Conservation (phyloP, 2,329 filamentous ascomycete species). For the Arthroderma sp. region DNA sequence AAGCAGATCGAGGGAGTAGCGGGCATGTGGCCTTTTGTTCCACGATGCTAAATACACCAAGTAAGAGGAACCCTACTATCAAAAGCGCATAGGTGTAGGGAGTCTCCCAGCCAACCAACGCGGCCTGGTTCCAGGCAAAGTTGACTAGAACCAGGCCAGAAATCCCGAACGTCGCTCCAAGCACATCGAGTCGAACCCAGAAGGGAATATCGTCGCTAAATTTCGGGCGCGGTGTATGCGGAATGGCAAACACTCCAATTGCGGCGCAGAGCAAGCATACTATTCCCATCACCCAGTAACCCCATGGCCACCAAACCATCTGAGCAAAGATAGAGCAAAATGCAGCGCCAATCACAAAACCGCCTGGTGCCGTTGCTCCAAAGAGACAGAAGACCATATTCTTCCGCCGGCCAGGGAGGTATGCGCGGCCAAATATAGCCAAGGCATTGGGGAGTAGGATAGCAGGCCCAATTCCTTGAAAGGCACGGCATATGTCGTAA, state of each 20-base stretch:
- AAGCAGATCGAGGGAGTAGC: conserved; percentile 30
- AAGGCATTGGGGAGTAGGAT: conserved; percentile 3
- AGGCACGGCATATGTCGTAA: conserved; percentile 3
- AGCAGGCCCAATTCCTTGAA: conserved; percentile 5
- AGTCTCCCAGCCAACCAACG: conserved; percentile 4
- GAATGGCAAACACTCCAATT: conserved; percentile 2
- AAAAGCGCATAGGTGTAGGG: conserved; percentile 4
- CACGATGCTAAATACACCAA: conserved; percentile 29
- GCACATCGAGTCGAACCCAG: conserved; percentile 1
- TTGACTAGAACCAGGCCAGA: conserved; percentile 1
- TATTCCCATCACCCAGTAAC: conserved; percentile 3
- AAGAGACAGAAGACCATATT: conserved; percentile 5
- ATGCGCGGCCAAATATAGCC: conserved; percentile 2
- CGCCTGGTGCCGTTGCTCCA: conserved; percentile 2
- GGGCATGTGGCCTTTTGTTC: conserved; percentile 29
- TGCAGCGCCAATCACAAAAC: conserved; percentile 3
- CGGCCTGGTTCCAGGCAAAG: not conserved
- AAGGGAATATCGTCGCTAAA: not conserved
- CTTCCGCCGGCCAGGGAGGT: conserved; percentile 5
- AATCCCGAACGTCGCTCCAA: conserved; percentile 4
- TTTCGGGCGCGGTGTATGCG: not conserved
- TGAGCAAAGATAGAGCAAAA: conserved; percentile 1
- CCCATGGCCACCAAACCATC: conserved; percentile 3
- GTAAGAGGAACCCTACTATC: conserved; percentile 1
- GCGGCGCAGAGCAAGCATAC: conserved; percentile 2